These are phyloP conservation scores for Lipomyces yamadae DNA, from an alignment of 805 yeast genomes.

Conservation along the genomic window DNA sequence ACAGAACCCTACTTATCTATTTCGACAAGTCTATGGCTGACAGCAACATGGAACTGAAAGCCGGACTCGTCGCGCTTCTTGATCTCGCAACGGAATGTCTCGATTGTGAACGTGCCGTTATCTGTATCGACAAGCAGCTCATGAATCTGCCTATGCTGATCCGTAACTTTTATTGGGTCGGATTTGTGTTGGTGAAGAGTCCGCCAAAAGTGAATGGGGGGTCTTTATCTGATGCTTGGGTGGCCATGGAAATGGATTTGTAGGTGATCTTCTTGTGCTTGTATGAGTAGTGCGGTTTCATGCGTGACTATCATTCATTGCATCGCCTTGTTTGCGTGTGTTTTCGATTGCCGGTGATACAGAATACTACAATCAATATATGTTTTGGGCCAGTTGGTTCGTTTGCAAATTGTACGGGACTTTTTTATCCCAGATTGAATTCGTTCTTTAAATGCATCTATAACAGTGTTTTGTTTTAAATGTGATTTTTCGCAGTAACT, in stretches of 20 bases:
- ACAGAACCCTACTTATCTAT: slow-evolving; percentile 32
- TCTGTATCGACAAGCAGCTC: slow-evolving; percentile 37
- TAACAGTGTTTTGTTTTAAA: no score
- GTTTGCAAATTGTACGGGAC: no score
- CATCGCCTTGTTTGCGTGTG: neutral
- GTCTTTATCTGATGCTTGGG: slow-evolving; percentile 36
- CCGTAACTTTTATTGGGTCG: slow-evolving; percentile 38
- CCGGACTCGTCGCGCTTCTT: slow-evolving; percentile 37
- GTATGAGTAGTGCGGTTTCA: neutral
- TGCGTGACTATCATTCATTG: neutral
- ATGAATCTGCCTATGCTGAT: slow-evolving; percentile 24
- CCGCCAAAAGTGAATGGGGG: slow-evolving; percentile 27
- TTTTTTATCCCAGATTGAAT: no score
- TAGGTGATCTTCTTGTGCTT: slow-evolving; percentile 12
- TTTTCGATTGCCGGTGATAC: neutral
- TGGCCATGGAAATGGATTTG: slow-evolving; percentile 37
- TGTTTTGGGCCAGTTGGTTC: neutral
- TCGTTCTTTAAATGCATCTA: no score
- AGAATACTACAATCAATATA: neutral
- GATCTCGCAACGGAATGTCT: slow-evolving; percentile 40
- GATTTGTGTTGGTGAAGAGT: slow-evolving; percentile 35
- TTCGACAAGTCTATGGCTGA: slow-evolving; percentile 32
- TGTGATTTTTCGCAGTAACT: no score
- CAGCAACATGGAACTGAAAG: slow-evolving; percentile 25
- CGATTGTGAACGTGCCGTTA: slow-evolving; percentile 35